phyloP scores from a whole-genome alignment of 1,139 yeast genomes.

The Blastobotrys raffinosifermentans region DNA sequence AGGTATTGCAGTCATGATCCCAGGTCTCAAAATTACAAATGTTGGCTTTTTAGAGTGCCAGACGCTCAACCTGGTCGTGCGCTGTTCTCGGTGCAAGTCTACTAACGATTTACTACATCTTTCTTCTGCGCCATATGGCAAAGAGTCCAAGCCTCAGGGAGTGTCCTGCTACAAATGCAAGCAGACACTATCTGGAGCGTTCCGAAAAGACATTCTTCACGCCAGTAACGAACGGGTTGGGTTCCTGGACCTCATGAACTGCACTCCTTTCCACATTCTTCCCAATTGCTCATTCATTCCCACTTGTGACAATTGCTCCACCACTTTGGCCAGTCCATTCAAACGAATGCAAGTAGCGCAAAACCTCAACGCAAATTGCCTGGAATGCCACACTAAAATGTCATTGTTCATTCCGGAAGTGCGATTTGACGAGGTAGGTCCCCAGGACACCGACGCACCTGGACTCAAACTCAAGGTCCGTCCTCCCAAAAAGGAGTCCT shows the following conservation, averaged over 20 bases:
- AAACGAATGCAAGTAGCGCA: conserved; percentile 33
- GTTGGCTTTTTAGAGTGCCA: conserved; percentile 34
- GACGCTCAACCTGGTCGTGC: conserved; percentile 32
- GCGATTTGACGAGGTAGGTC: conserved; percentile 29
- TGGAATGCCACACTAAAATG: conserved; percentile 35
- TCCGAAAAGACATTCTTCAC: conserved; percentile 35
- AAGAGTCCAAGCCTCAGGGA: conserved; percentile 31
- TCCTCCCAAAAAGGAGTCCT: conserved; percentile 23
- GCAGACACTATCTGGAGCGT: conserved; percentile 31
- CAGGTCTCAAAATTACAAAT: conserved; percentile 29
- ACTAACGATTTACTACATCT: conserved; percentile 31
- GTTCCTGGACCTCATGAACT: conserved; percentile 35
- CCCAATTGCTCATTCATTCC: conserved; percentile 33
- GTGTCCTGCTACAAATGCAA: conserved; percentile 34
- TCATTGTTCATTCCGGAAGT: conserved; percentile 30
- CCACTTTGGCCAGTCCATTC: conserved; percentile 25
- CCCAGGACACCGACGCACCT: conserved; percentile 21
- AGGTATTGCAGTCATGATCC: conserved; percentile 33
- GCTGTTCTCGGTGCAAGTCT: conserved; percentile 36
- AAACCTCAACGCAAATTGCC: conserved; percentile 29
- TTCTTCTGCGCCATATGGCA: conserved; percentile 34
- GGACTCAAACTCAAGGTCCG: conserved; percentile 18
- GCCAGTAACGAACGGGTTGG: conserved; percentile 29
- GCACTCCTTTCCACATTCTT: conserved; percentile 33
- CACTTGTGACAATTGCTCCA: conserved; percentile 35